Conservation (phyloP, 257 asterid species). For the Gynochthodes officinalis region DNA sequence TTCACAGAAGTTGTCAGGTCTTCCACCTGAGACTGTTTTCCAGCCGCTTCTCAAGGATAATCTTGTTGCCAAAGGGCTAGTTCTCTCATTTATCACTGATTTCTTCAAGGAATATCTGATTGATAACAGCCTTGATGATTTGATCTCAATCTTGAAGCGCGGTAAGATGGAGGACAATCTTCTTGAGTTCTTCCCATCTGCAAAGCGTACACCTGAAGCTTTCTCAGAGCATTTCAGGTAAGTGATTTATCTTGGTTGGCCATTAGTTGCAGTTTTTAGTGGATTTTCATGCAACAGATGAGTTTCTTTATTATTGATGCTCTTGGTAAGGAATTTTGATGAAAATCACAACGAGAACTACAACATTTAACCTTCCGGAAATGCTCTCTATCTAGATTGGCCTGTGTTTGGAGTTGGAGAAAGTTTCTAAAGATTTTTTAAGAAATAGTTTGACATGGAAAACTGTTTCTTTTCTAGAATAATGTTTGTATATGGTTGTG, state of each 20-base stretch:
- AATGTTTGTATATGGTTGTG: not conserved
- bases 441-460: not conserved
- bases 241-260: conserved; percentile 21
- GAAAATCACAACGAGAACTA: not conserved
- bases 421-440: not conserved
- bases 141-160: conserved; percentile 80
- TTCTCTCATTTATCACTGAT: conserved; percentile 84
- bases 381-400: not conserved
- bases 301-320: not conserved
- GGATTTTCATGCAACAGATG: not conserved
- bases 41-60: conserved; percentile 97
- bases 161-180: conserved; percentile 95
- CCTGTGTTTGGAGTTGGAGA: not conserved
- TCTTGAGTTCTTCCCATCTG: conserved; percentile 78
- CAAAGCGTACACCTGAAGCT: conserved; percentile 88
- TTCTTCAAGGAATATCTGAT: conserved; percentile 95
- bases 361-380: not conserved
- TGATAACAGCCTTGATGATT: conserved; percentile 95
- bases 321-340: no score
- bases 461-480: not conserved
- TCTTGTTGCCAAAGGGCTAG: conserved; percentile 96
- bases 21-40: conserved; percentile 94
- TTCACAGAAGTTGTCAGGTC: conserved; percentile 97
- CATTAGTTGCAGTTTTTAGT: not conserved
- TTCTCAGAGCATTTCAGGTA: conserved; percentile 93